phyloP scores from a whole-genome alignment of 345 rosid species.

The Trapa incisa region DNA sequence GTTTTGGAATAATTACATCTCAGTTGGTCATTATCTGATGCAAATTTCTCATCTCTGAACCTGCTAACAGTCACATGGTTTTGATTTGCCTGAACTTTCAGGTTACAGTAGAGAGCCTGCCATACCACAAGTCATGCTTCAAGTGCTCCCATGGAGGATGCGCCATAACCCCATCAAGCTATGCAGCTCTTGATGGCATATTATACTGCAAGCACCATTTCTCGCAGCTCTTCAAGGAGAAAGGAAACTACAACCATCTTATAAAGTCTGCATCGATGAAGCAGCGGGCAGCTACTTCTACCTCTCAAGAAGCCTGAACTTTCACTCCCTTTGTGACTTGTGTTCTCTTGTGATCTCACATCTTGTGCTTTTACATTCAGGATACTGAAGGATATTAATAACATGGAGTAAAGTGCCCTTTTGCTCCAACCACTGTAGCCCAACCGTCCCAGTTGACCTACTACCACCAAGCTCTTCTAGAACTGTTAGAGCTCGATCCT shows the following conservation, averaged over 20 bases:
- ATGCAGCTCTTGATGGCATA: constrained; percentile 93
- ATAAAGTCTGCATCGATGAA: constrained; percentile 72
- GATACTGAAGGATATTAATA: too few species aligned
- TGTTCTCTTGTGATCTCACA: too few species aligned
- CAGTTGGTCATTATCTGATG: neutral
- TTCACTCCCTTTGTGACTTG: neutral
- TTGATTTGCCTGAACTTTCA: constrained; percentile 10
- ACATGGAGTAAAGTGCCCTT: too few species aligned
- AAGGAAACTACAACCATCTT: constrained; percentile 91
- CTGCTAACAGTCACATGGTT: too few species aligned
- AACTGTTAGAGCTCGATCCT: too few species aligned
- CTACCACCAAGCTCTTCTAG: too few species aligned
- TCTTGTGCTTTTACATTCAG: too few species aligned
- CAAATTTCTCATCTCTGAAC: neutral
- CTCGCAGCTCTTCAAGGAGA: constrained; percentile 19
- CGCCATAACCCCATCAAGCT: constrained; percentile 75
- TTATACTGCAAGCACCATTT: constrained; percentile 24
- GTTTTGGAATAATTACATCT: constrained; percentile 17
- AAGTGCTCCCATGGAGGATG: constrained; percentile 98
- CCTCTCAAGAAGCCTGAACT: constrained; percentile 54
- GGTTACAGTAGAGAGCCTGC: constrained; percentile 85
- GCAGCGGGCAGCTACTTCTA: constrained; percentile 59
- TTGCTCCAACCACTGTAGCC: too few species aligned
- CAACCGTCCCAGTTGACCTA: too few species aligned
- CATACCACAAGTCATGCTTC: constrained; percentile 91